Evolutionary conservation across 1,284 basidiomycete genomes (phyloP).

Genomic region (Singerocomus rubriflavus): DNA sequence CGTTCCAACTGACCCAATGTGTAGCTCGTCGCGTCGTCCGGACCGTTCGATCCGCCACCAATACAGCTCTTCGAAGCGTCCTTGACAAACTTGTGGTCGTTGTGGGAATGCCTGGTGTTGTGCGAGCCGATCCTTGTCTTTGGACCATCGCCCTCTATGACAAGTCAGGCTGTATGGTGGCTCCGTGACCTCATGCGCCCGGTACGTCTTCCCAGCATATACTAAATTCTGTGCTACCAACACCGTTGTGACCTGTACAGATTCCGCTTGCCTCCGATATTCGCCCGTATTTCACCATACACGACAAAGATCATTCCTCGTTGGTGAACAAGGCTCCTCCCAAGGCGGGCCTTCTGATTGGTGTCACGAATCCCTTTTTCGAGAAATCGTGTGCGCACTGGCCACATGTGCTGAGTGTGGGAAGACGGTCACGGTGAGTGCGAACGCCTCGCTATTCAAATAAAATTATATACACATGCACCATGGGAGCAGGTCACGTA

Average conservation of each 20-base stretch:
- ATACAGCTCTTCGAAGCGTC: slow-evolving; percentile 74
- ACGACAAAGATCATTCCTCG: slow-evolving; percentile 79
- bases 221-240: not conserved
- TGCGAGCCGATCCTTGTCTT: slow-evolving; percentile 89
- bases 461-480: not conserved
- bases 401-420: slow-evolving; percentile 83
- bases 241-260: slow-evolving; percentile 35
- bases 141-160: slow-evolving; percentile 75
- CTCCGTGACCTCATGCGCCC: slow-evolving; percentile 85
- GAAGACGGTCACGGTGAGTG: slow-evolving; percentile 44
- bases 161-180: slow-evolving; percentile 89
- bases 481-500: slow-evolving; percentile 13
- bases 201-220: slow-evolving; percentile 41
- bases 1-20: not conserved
- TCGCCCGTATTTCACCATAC: slow-evolving; percentile 94
- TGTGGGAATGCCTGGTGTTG: slow-evolving; percentile 90
- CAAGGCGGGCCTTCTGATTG: slow-evolving; percentile 78
- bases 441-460: not conserved
- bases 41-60: slow-evolving; percentile 66
- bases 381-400: slow-evolving; percentile 86
- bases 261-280: slow-evolving; percentile 85
- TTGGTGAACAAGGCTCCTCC: slow-evolving; percentile 85
- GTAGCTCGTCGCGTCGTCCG: slow-evolving; percentile 77
- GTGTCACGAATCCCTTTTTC: slow-evolving; percentile 95
- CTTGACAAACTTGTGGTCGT: slow-evolving; percentile 81